These are phyloP conservation scores for Alternaria gaisen DNA, from an alignment of 2,329 filamentous ascomycete genomes.

Conservation along the genomic window DNA sequence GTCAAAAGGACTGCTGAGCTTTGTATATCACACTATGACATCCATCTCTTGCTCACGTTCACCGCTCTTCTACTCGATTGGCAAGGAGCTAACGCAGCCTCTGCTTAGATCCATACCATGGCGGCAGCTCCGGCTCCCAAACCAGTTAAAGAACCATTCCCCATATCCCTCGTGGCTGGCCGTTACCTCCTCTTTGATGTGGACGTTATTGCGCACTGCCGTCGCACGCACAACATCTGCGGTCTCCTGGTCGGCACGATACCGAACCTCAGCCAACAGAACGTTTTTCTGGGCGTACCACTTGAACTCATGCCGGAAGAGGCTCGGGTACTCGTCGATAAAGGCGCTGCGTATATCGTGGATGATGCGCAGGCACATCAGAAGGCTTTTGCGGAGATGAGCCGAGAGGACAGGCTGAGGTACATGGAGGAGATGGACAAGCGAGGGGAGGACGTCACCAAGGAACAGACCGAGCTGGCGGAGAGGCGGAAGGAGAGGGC, in stretches of 20 bases:
- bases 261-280: conserved; percentile 92
- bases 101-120: conserved; percentile 37
- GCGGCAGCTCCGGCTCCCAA: conserved; percentile 39
- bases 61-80: conserved; percentile 14
- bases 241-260: conserved; percentile 87
- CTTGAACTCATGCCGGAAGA: conserved; percentile 93
- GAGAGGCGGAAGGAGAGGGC: conserved; percentile 61
- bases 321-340: conserved; percentile 80
- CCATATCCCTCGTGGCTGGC: conserved; percentile 81
- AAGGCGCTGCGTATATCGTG: conserved; percentile 78
- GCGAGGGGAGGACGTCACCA: conserved; percentile 63
- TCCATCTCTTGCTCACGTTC: conserved; percentile 12
- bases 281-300: conserved; percentile 88
- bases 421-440: conserved; percentile 68
- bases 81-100: conserved; percentile 30
- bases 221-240: conserved; percentile 82
- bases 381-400: conserved; percentile 66
- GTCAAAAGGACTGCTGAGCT: too few species aligned
- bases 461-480: conserved; percentile 57
- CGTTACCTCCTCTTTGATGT: conserved; percentile 92
- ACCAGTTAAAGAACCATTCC: conserved; percentile 65
- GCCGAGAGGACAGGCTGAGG: conserved; percentile 65
- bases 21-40: conserved; percentile 17
- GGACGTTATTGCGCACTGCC: conserved; percentile 78
- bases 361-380: conserved; percentile 80